Evolutionary conservation across 23 red algal species (phyloP), one percentile per base, ranked within the genome.

Genomic region (Chondrus crispus): DNA sequence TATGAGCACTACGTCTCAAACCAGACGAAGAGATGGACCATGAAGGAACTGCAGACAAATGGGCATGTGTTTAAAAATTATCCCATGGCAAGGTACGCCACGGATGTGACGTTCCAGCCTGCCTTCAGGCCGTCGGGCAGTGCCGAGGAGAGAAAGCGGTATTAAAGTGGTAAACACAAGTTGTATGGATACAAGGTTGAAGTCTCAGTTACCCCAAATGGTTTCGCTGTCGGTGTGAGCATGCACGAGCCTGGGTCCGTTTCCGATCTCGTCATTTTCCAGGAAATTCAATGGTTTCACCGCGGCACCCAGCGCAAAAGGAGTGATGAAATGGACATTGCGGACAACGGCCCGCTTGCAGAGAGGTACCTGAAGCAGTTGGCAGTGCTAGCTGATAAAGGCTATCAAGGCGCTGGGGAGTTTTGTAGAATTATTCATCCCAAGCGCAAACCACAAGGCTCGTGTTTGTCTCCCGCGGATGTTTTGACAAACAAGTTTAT

Each of bases 91-190:
- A 4, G 22, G 1, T 82, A 40, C 26, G 77, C 77, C 1, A 82
- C 48, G 2, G 77, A 82, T 41, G 77, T 62, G 24, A 50, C 44
- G 19, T 82, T 82, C 24, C 77, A 82, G 4, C 77, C 57, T 2
- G 3, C 22, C 2, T 60, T 60, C 51, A 49, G 77, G 1, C 77
- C 77, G 1, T 2, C 6, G 26, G 51, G 77, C 24, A 60, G 26
- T 26, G 42, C 44, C 36, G n/a, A 82, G 9, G 77, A 82, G 24
- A 54, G 10, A 3, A 82, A 82, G 29, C 10, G 57, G 14, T 55
- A 82, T 19, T 82, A 16, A 4, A 82, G 51, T 19, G 28, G 50
- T 42, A 82, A 82, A 40, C 77, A 60, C 44, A 82, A 82, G 14
- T 20, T 82, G 2, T 82, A 82, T n/a, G 22, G 69, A 6, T 74